Base-by-base conservation (phyloP, 148 eudicot species). In the Rhododendron simsii region DNA sequence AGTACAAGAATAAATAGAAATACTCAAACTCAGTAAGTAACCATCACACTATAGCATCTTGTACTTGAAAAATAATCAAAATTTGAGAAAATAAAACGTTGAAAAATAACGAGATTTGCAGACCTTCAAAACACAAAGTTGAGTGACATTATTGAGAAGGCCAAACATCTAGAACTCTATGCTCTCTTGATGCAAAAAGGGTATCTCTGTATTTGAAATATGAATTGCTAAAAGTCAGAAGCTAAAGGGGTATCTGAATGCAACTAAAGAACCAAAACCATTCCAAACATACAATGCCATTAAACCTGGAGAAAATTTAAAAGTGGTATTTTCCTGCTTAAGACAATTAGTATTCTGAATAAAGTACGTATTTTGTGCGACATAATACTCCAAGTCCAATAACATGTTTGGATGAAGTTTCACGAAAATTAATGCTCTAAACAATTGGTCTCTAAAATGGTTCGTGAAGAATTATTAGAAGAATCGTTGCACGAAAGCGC, bases 51-150 rank as follows among this genome's bases (percentile, higher is more conserved):
- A 14, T 30, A 12, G 44, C 8, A 73, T 73, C 41, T 73, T 73
- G 75, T 73, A 13, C 18, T 73, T 35, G 14, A 73, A 12, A 26
- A 2, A 59, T 18, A 14, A 78, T 59, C 53, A 81, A 47, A 53
- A 80, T n/a, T 61, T 61, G 18, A 53, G 18, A 30, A 82, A 78
- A 85, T 57, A 67, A 69, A 61, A 87, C 12, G 33, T 23, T 28
- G 11, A 79, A 9, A 57, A 21, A 82, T 33, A 14, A 15, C 2
- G 53, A 81, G 55, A 80, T 35, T 20, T 11, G 33, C 81, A 86
- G 90, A 96, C 99, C 99, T 94, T 90, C 69, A 96, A 88, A 89
- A 96, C 93, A 89, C 99, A 96, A 84, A 96, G 88, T 89, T 96
- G 99, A 84, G 98, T 93, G 86, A 96, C 94, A 88, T 96, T 96